These are phyloP conservation scores for Diddensiella santjacobensis DNA, from an alignment of 805 yeast genomes.

Conservation along the genomic window DNA sequence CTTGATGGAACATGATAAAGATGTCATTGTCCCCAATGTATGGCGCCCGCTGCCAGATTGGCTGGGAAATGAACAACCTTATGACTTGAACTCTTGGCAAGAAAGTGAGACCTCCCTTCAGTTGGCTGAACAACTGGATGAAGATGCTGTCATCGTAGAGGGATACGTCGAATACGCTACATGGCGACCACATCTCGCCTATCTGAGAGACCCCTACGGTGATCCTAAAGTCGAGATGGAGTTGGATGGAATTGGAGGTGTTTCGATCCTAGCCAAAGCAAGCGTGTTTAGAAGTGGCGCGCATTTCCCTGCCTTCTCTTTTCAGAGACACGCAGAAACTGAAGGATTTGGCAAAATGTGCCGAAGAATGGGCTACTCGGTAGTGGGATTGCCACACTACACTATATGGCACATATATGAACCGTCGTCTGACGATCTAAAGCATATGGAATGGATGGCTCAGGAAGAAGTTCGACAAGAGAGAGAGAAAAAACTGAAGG, in stretches of 20 bases:
- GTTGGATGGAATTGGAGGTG: conserved; percentile 97
- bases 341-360: conserved; percentile 95
- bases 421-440: conserved; percentile 89
- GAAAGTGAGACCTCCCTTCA: conserved; percentile 70
- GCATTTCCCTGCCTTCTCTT: conserved; percentile 95
- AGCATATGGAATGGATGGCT: conserved; percentile 53
- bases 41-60: conserved; percentile 97
- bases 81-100: conserved; percentile 95
- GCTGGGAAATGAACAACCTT: conserved; percentile 87
- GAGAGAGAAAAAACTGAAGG: conserved; percentile 33
- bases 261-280: conserved; percentile 85
- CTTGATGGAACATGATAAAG: conserved; percentile 87
- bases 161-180: conserved; percentile 97
- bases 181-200: conserved; percentile 96
- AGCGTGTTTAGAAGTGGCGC: conserved; percentile 82
- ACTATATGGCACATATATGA: conserved; percentile 97
- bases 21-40: conserved; percentile 93
- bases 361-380: conserved; percentile 80
- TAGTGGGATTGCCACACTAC: conserved; percentile 91
- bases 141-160: conserved; percentile 94
- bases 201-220: conserved; percentile 90
- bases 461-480: conserved; percentile 38
- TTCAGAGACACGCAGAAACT: conserved; percentile 94
- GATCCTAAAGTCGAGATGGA: conserved; percentile 84
- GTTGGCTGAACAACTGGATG: conserved; percentile 56